phyloP scores from a whole-genome alignment of 2,329 filamentous ascomycete genomes.

The Pseudogymnoascus sp. region DNA sequence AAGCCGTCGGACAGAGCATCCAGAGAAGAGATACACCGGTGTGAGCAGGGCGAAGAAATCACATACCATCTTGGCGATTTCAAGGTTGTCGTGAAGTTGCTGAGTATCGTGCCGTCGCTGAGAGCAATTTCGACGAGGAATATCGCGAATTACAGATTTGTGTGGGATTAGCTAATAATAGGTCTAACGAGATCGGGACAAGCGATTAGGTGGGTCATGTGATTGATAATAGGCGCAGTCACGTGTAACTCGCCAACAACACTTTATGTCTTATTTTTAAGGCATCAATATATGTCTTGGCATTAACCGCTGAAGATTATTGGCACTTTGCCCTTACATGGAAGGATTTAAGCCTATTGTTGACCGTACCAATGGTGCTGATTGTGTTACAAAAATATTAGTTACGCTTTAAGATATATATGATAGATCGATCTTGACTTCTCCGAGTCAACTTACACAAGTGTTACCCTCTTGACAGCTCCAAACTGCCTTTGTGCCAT shows the following conservation, averaged over 20 bases:
- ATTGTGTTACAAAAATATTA: neutral
- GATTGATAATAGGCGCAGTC: neutral
- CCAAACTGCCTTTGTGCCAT: neutral
- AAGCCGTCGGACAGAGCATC: conserved; percentile 7
- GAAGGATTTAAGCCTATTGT: neutral
- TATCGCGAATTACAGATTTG: conserved; percentile 11
- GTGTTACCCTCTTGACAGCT: neutral
- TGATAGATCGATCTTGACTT: neutral
- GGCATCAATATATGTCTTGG: neutral
- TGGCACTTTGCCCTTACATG: neutral
- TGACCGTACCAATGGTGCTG: neutral
- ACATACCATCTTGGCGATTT: conserved; percentile 23
- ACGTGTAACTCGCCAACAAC: neutral
- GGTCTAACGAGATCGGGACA: conserved; percentile 3
- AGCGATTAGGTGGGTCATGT: neutral
- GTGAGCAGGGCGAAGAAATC: conserved; percentile 7
- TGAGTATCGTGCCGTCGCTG: conserved; percentile 9
- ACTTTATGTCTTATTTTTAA: neutral
- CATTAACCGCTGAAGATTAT: neutral
- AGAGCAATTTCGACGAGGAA: conserved; percentile 9
- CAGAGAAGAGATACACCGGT: conserved; percentile 4
- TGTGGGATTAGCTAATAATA: conserved; percentile 10
- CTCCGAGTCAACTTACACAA: neutral
- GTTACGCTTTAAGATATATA: neutral
- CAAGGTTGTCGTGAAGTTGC: conserved; percentile 15